phyloP scores from a whole-genome alignment of 208 protist species.

The Leishmania guyanensis region DNA sequence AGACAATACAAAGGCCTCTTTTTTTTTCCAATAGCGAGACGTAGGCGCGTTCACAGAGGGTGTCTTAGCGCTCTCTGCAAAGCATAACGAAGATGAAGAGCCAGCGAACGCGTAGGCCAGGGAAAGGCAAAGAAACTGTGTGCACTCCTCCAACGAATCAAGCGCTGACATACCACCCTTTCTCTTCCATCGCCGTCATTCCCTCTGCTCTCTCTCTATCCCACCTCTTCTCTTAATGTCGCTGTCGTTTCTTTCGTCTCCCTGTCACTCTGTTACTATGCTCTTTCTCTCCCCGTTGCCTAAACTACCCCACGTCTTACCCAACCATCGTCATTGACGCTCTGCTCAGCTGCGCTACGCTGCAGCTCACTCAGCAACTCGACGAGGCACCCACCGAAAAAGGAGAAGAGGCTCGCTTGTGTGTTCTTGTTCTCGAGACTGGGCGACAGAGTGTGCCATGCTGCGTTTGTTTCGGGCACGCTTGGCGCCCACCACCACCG shows the following conservation, averaged over 20 bases:
- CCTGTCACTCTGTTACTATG: neutral
- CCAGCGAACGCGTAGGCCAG: neutral
- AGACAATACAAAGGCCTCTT: neutral
- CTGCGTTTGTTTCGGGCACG: conserved; percentile 35
- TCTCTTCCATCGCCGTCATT: neutral
- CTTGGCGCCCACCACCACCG: conserved; percentile 67
- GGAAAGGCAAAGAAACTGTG: neutral
- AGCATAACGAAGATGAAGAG: neutral
- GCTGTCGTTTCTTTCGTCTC: neutral
- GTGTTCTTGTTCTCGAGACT: neutral
- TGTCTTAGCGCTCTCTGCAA: neutral
- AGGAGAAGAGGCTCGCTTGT: neutral
- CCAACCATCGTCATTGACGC: neutral
- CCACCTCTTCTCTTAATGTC: neutral
- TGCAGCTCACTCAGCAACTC: neutral
- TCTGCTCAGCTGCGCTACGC: neutral
- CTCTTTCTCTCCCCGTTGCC: neutral
- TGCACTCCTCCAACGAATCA: neutral
- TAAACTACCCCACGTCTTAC: neutral
- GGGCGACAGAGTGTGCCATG: conserved; percentile 19
- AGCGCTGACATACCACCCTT: neutral
- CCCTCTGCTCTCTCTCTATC: neutral
- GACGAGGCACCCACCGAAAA: neutral
- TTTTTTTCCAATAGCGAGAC: neutral
- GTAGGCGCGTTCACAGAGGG: neutral